Evolutionary conservation across 2,329 filamentous ascomycete species (phyloP).

Genomic region (Dothideomycetes sp.): DNA sequence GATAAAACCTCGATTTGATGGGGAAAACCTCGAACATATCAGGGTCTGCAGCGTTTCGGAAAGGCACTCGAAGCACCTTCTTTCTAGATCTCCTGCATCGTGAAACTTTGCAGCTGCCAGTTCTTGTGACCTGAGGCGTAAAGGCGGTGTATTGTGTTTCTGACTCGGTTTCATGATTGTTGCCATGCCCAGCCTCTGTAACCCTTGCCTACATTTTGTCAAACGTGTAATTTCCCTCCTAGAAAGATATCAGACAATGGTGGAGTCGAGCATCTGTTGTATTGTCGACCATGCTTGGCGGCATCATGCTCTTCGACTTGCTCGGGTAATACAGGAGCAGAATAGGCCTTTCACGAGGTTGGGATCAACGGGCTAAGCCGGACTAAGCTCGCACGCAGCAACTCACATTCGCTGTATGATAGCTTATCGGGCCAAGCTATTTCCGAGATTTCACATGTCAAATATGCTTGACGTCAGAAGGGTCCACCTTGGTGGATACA

Average conservation of each 20-base stretch:
- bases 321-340: conserved; percentile 10
- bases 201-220: conserved; percentile 1
- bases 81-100: conserved; percentile 3
- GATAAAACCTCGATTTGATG: conserved; percentile 1
- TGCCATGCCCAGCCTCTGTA: conserved; percentile 7
- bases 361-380: conserved; percentile 12
- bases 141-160: conserved; percentile 7
- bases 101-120: conserved; percentile 2
- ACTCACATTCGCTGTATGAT: conserved; percentile 5
- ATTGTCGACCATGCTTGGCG: conserved; percentile 7
- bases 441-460: conserved; percentile 12
- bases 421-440: conserved; percentile 8
- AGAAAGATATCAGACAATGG: conserved; percentile 10
- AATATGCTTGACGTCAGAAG: conserved; percentile 6
- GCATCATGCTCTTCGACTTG: conserved; percentile 9
- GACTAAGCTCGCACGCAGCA: conserved; percentile 2
- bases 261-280: conserved; percentile 8
- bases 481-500: conserved; percentile 11
- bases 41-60: conserved; percentile 6
- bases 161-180: conserved; percentile 12
- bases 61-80: background rate
- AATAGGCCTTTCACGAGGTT: conserved; percentile 10
- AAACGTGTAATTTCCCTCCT: conserved; percentile 11
- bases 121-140: background rate
- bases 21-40: background rate